phyloP scores from a whole-genome alignment of 352 stramenopile species.

The Globisporangium lucens region DNA sequence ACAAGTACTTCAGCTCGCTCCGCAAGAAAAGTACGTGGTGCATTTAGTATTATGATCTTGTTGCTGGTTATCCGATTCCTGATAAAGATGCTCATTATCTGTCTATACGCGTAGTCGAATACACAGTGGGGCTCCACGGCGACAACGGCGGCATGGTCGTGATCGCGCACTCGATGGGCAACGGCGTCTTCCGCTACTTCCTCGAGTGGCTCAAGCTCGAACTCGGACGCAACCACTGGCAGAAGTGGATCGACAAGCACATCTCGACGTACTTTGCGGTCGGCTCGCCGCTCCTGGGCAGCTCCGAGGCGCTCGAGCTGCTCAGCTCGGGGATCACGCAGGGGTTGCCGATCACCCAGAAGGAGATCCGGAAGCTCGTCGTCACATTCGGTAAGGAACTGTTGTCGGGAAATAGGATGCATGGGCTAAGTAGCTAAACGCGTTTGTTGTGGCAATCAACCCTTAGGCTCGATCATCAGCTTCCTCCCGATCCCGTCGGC shows the following conservation, averaged over 20 bases:
- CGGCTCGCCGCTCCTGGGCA: slow-evolving; percentile 65
- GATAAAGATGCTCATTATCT: not conserved
- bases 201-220: slow-evolving; percentile 79
- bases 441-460: not conserved
- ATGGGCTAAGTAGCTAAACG: not conserved
- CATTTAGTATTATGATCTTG: not conserved
- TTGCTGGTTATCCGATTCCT: not conserved
- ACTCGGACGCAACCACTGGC: slow-evolving; percentile 65
- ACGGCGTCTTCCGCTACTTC: slow-evolving; percentile 79
- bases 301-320: slow-evolving; percentile 64
- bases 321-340: slow-evolving; percentile 61
- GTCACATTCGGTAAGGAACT: slow-evolving; percentile 54
- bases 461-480: slow-evolving; percentile 58
- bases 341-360: slow-evolving; percentile 60
- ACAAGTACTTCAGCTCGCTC: slow-evolving; percentile 72
- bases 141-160: slow-evolving; percentile 51
- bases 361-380: slow-evolving; percentile 66
- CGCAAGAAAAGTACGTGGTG: slow-evolving; percentile 60
- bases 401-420: not conserved
- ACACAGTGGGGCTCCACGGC: slow-evolving; percentile 50
- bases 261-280: slow-evolving; percentile 79
- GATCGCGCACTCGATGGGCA: slow-evolving; percentile 82
- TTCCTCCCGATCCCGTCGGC: slow-evolving; percentile 68
- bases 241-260: slow-evolving; percentile 72
- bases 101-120: slow-evolving; percentile 45